Percentiles rank a stretch among this genome's conserved stretches.
These are phyloP conservation scores for Phlebopus sp. DNA, from an alignment of 1,284 basidiomycete species.

Conservation along the genomic window DNA sequence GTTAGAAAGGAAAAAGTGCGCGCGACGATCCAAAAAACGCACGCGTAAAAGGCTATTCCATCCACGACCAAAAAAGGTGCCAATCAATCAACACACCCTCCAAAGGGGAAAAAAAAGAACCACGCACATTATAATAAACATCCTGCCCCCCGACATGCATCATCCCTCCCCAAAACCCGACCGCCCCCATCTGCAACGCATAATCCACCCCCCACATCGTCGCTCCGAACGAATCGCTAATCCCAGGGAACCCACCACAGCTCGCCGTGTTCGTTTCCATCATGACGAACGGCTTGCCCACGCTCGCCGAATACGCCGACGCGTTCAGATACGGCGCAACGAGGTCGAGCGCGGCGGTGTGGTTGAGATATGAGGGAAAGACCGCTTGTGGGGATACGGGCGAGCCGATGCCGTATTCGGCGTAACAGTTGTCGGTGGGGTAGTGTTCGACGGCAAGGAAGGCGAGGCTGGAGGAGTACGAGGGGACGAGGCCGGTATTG, in stretches of 20 bases:
- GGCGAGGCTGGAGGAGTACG: conserved; percentile 36
- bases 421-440: conserved; percentile 49
- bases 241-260: conserved; percentile 54
- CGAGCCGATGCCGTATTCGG: conserved; percentile 31
- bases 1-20: neutral
- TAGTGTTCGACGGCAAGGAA: conserved; percentile 50
- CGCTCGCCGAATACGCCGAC: conserved; percentile 27
- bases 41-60: conserved; percentile 33
- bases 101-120: neutral
- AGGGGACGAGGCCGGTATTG: conserved; percentile 42
- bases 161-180: conserved; percentile 37
- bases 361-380: conserved; percentile 45
- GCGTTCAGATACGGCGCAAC: conserved; percentile 39
- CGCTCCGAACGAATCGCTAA: conserved; percentile 48
- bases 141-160: conserved; percentile 42
- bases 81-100: neutral
- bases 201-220: conserved; percentile 40
- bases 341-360: conserved; percentile 36
- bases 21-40: too few species aligned
- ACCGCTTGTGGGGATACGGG: conserved; percentile 39
- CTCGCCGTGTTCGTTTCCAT: conserved; percentile 57
- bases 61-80: neutral
- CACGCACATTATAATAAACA: conserved; percentile 36
- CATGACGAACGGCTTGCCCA: conserved; percentile 41
- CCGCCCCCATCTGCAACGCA: conserved; percentile 33